These are phyloP conservation scores for Delphinella strobiligena DNA, from an alignment of 2,329 filamentous ascomycete genomes.

Conservation along the genomic window DNA sequence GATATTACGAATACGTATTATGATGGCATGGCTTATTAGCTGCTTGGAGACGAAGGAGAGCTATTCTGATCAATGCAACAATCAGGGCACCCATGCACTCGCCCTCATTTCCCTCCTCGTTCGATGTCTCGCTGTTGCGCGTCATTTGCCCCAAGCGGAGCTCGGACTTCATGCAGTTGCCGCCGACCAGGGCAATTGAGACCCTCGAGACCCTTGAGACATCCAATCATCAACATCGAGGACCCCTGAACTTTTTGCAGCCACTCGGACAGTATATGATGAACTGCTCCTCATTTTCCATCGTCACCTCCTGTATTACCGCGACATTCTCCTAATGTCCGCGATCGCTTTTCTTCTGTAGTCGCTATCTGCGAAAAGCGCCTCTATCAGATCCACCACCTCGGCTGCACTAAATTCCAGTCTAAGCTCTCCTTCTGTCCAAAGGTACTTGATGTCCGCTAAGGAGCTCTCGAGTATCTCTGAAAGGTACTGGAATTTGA, in stretches of 20 bases:
- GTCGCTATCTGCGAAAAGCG: conserved; percentile 51
- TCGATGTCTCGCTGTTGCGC: too few species aligned
- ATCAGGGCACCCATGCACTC: neutral
- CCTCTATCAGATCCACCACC: conserved; percentile 50
- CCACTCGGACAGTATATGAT: too few species aligned
- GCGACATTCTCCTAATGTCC: conserved; percentile 34
- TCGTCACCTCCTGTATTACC: neutral
- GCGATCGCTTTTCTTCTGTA: conserved; percentile 45
- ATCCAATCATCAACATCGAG: too few species aligned
- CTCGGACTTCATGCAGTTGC: conserved; percentile 1
- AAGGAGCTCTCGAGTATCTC: conserved; percentile 52
- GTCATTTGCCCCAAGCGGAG: neutral
- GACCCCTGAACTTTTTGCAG: too few species aligned
- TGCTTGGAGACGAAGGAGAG: too few species aligned
- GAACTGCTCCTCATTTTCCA: too few species aligned
- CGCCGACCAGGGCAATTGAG: too few species aligned
- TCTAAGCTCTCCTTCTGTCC: conserved; percentile 51
- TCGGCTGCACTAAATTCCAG: conserved; percentile 51
- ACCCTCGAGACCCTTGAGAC: too few species aligned
- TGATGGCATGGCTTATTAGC: too few species aligned
- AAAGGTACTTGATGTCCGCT: conserved; percentile 54
- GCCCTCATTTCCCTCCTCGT: neutral
- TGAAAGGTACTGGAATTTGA: conserved; percentile 52
- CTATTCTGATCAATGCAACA: too few species aligned
- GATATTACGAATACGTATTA: too few species aligned